Conservation (phyloP, 352 stramenopile species). For the Globisporangium solare region DNA sequence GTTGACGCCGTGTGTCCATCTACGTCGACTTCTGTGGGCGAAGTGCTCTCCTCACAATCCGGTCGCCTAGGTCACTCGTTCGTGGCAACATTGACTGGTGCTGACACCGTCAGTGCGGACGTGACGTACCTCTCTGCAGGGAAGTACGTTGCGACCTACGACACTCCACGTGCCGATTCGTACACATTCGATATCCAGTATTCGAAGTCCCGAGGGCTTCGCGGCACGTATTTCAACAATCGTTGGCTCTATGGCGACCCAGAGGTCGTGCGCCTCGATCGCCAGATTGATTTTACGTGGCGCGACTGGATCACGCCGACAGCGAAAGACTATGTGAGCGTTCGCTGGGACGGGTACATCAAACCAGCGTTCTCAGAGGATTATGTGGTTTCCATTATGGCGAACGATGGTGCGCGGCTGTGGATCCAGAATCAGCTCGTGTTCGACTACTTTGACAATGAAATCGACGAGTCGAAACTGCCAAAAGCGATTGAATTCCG, state of each 20-base stretch:
- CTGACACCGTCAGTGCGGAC: conserved; percentile 49
- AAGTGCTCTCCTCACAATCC: conserved; percentile 32
- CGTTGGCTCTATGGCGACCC: conserved; percentile 90
- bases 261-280: conserved; percentile 83
- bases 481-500: conserved; percentile 19
- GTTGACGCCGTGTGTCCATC: conserved; percentile 43
- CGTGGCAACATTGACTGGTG: conserved; percentile 51
- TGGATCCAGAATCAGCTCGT: conserved; percentile 60
- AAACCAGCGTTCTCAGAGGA: conserved; percentile 87
- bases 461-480: conserved; percentile 15
- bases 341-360: conserved; percentile 92
- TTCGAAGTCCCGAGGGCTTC: conserved; percentile 73
- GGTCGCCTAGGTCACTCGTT: conserved; percentile 64
- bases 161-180: conserved; percentile 71
- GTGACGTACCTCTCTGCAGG: conserved; percentile 57
- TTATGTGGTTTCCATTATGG: conserved; percentile 84
- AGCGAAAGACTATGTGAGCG: conserved; percentile 92
- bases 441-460: conserved; percentile 55
- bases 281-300: conserved; percentile 91
- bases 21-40: conserved; percentile 28
- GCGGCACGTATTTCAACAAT: conserved; percentile 95
- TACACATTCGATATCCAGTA: conserved; percentile 87
- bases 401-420: conserved; percentile 88
- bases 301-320: conserved; percentile 86
- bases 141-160: conserved; percentile 88